Conservation (phyloP, 202 grass and related monocot genomes). For the Musa balbisiana region DNA sequence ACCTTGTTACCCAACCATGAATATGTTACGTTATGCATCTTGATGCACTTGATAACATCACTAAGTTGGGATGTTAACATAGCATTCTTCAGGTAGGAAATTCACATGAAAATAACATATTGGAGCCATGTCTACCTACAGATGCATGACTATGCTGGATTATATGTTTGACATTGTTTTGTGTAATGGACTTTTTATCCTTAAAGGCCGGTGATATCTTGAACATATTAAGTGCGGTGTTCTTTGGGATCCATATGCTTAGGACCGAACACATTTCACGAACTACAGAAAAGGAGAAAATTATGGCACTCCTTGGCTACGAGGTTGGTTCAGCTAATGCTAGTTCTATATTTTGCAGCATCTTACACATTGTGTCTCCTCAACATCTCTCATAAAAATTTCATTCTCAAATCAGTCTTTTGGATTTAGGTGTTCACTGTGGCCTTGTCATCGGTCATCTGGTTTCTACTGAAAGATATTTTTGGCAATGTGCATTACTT, state of each 20-base stretch:
- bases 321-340: conserved; percentile 39
- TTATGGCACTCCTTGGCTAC: conserved; percentile 65
- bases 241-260: conserved; percentile 89
- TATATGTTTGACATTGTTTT: neutral
- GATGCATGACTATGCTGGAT: neutral
- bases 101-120: no score
- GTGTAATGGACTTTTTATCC: conserved; percentile 12
- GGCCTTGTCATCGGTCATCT: conserved; percentile 63
- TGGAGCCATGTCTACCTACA: neutral
- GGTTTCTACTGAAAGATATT: conserved; percentile 66
- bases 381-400: neutral
- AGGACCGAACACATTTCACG: conserved; percentile 84
- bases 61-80: no score
- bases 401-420: conserved; percentile 17
- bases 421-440: conserved; percentile 60
- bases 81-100: no score
- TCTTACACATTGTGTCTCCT: neutral
- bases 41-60: no score
- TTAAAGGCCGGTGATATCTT: conserved; percentile 68
- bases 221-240: conserved; percentile 70
- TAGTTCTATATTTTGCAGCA: neutral
- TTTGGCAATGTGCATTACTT: conserved; percentile 33
- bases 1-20: no score
- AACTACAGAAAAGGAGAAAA: conserved; percentile 70
- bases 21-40: no score